Evolutionary conservation across 1,284 basidiomycete genomes (phyloP).

Genomic region (Grifola frondosa): DNA sequence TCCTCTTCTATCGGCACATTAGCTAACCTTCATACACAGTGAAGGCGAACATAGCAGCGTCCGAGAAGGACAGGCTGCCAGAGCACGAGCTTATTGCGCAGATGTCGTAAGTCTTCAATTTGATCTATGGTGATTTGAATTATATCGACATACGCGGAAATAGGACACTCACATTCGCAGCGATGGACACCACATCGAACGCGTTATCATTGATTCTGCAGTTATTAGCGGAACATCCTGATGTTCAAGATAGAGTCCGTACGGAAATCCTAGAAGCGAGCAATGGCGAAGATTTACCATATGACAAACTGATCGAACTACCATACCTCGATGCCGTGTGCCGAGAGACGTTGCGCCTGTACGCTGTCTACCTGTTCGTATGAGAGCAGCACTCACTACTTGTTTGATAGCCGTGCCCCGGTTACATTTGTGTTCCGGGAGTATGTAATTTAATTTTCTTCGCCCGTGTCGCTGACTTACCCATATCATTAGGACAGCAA

Average conservation of each 20-base stretch:
- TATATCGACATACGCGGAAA: too few relatives aligned
- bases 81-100: constrained; percentile 27
- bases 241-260: constrained; percentile 14
- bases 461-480: not conserved
- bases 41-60: constrained; percentile 26
- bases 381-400: too few relatives aligned
- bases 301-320: constrained; percentile 30
- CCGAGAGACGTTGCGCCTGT: constrained; percentile 33
- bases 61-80: constrained; percentile 15
- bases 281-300: constrained; percentile 22
- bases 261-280: constrained; percentile 24
- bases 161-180: constrained; percentile 29
- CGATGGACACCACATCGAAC: constrained; percentile 30
- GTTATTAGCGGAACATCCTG: constrained; percentile 9
- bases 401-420: too few relatives aligned
- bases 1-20: not conserved
- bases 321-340: constrained; percentile 35
- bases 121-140: too few relatives aligned
- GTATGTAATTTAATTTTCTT: constrained; percentile 14
- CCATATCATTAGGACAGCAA: not conserved
- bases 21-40: constrained; percentile 11
- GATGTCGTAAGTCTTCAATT: constrained; percentile 19
- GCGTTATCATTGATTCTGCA: constrained; percentile 29
- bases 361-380: too few relatives aligned
- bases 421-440: too few relatives aligned